Base-by-base conservation (phyloP, 1,284 basidiomycete species). In the Volvariella surrecta region DNA sequence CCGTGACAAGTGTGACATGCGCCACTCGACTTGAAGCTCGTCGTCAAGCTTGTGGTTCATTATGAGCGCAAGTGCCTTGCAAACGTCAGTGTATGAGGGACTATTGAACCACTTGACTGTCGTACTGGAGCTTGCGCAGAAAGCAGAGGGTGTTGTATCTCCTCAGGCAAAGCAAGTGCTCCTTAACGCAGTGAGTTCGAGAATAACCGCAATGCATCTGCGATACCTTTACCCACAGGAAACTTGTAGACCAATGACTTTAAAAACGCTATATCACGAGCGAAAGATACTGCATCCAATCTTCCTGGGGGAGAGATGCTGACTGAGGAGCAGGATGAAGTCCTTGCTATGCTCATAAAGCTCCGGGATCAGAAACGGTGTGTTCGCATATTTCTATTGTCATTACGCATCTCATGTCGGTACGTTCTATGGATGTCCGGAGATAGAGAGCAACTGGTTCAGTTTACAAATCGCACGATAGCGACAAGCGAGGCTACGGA, bases 261-360 rank as follows among this genome's bases (percentile, higher is more conserved):
- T 58, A 82, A 76, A 51, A 71, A 63, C 44, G 56, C 71, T 8
- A 51, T 85, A 37, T 57, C 56, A 13, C 70, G 72, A 37, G 82
- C 81, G 0, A 80, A 72, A 53, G 73, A 80, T 3, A 60, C 74
- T 34, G 76, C 79, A 0, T 54, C 52, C 7, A 59, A 63, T 19
- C 62, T 86, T 3, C 76, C 79, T 1, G 82, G 82, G 3, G 82
- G 82, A 7, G 82, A 85, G 52, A 58, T 84, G 40, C 60, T 70
- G 32, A 70, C 76, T 39, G 63, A 72, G 37, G 78, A 84, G 42
- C 82, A 86, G 51, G 73, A 79, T 47, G 74, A 79, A 32, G 67
- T 85, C 2, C 76, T 84, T 39, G 59, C 59, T 32, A 79, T 84
- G 76, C 60, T 86, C 11, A 72, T 76, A 51, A 64, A 59, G 19